These are phyloP conservation scores for Quercus agrifolia DNA, from an alignment of 306 rosid genomes.

Conservation along the genomic window DNA sequence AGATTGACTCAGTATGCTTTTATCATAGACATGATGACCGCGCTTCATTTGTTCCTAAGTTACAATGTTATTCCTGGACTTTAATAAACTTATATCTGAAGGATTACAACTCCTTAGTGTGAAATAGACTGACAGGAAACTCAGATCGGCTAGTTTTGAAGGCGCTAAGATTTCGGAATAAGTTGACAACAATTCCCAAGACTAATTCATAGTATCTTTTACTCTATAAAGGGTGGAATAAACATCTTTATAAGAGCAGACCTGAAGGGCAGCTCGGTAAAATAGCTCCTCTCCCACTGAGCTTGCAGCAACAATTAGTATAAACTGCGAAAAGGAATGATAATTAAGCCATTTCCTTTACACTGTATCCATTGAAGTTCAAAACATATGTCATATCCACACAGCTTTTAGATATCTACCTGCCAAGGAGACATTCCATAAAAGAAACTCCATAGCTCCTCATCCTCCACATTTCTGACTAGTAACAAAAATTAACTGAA, in stretches of 20 bases:
- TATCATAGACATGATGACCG: background rate
- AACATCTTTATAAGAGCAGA: slow-evolving; percentile 27
- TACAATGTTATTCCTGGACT: background rate
- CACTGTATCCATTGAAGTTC: slow-evolving; percentile 17
- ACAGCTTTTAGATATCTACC: slow-evolving; percentile 39
- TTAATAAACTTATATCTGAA: background rate
- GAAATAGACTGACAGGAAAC: background rate
- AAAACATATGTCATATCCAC: background rate
- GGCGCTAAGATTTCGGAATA: background rate
- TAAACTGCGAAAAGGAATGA: slow-evolving; percentile 49
- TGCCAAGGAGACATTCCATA: slow-evolving; percentile 98
- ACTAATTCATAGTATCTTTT: background rate
- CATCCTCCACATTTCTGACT: slow-evolving; percentile 92
- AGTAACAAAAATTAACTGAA: too few species aligned
- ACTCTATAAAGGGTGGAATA: background rate
- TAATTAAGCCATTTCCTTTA: background rate
- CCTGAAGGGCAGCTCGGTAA: slow-evolving; percentile 99
- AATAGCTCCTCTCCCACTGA: slow-evolving; percentile 98
- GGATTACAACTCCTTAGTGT: background rate
- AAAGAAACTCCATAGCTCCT: slow-evolving; percentile 91
- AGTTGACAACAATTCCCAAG: background rate
- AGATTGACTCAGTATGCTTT: background rate
- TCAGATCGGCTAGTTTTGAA: background rate
- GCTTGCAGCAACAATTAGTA: slow-evolving; percentile 91
- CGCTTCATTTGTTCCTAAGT: background rate